A percentile compares a stretch with the other conserved stretches of the same genome.
Evolutionary conservation across 805 yeast species (phyloP).

Genomic region (Pichia paraexigua): DNA sequence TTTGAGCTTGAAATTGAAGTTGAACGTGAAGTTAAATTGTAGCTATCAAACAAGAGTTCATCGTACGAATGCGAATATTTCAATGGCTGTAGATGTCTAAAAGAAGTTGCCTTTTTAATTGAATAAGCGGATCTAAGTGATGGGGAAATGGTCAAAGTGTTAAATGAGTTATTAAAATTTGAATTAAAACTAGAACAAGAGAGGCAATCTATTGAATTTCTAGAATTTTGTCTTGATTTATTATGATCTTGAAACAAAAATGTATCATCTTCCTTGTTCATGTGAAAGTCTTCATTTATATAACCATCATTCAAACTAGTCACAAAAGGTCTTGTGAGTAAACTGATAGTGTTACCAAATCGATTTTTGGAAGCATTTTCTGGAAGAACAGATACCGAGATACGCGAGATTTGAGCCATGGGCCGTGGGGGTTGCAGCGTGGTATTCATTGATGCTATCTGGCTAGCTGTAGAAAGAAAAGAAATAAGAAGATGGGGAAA

Average conservation of each 20-base stretch:
- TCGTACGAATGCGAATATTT: background rate
- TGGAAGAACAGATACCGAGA: background rate
- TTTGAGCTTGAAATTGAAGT: background rate
- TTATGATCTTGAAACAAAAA: background rate
- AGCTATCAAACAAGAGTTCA: background rate
- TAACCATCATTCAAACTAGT: background rate
- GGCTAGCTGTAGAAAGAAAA: background rate
- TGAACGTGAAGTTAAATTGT: no score
- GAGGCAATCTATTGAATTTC: background rate
- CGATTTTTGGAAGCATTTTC: background rate
- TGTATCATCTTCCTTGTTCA: background rate
- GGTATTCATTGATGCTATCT: background rate
- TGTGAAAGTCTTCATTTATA: background rate
- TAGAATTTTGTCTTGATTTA: background rate
- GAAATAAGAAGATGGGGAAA: background rate
- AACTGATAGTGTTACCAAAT: background rate
- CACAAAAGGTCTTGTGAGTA: background rate
- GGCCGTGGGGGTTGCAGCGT: background rate
- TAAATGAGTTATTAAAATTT: background rate
- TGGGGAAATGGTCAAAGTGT: background rate
- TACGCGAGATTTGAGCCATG: background rate
- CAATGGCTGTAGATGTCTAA: background rate
- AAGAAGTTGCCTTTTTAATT: conserved; percentile 4
- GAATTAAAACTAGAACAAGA: background rate
- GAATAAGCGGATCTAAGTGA: conserved; percentile 5